Evolutionary conservation across 2,329 filamentous ascomycete genomes (phyloP), one percentile per base, ranked within the genome.

Genomic region (Piedraia hortae): DNA sequence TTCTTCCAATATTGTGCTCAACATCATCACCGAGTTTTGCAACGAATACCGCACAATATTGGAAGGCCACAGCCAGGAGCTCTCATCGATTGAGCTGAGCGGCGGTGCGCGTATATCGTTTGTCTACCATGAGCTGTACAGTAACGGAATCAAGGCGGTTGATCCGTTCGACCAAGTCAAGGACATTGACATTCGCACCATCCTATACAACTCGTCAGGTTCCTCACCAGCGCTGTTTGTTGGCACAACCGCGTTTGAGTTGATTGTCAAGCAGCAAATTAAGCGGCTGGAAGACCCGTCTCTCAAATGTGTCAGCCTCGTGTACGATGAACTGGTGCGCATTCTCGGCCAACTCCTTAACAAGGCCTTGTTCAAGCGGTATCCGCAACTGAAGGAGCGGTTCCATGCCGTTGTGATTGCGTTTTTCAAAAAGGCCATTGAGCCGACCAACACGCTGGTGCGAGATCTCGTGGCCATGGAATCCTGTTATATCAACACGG

Each of bases 391-490:
- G 24, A 93, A 93, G 58, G 85, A 97, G 56, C 91, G 89, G 53
- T 74, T 97, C 48, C 80, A 97, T 45, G 56, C 58, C 7, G 80
- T 90, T 8, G 82, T 93, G 22, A 85, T 97, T 35, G 41, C 54
- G 6, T 97, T 97, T 50, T 93, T 91, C 59, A 93, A 93, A 53
- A 90, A 89, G 53, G 69, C 77, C 24, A 90, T 93, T 74, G 78
- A 91, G 24, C 85, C 85, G 4, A 90, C 85, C 16, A 93, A 91
- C 54, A 93, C 93, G 58, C 61, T 97, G 21, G 85, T 97, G 26
- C 67, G 54, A 38, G 85, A 97, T 43, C 59, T 97, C 18, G 82
- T 97, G 12, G 52, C 69, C 6, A 97, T 97, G 85, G 85, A 97
- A 47, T 54, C 80, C 8, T 88, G 75, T 52, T 97, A 97, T 46